Evolutionary conservation across 2,329 filamentous ascomycete species (phyloP), one percentile per base, ranked within the genome.

Genomic region (Trichoderma gracile): DNA sequence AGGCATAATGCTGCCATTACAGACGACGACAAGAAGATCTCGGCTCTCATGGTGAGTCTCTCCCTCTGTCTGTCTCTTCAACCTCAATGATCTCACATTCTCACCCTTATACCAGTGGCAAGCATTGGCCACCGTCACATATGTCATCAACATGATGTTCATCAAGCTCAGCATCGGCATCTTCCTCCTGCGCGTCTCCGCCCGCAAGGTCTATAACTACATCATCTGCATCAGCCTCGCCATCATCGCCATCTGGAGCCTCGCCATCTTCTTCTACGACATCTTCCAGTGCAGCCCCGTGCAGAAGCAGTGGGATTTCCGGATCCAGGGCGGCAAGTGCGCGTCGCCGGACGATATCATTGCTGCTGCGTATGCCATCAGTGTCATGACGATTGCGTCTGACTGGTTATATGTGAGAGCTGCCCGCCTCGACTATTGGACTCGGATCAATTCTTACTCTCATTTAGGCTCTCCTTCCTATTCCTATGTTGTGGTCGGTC

Each of bases 131-230:
- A 81, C 82, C 1, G 80, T 78, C 7, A 79, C 79, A 2, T 84
- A 84, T 63, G 74, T 85, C 50, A 67, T 80, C 10, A 78, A 83
- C 66, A 85, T 86, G 82, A 80, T 84, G 77, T 80, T 85, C 66
- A 80, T 84, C 73, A 86, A 86, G 72, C 73, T 85, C 57, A 83
- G 83, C 72, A 84, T 85, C 55, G 80, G 79, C 40, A 74, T 84
- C 65, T 84, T 84, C 66, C 77, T 84, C 9, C 71, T 85, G 19
- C 77, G 81, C 6, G 74, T 85, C 17, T 79, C 82, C 1, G 76
- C 78, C 3, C 74, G 78, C 47, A 78, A 74, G 53, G 71, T 78
- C 21, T 86, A 85, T 69, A 80, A 76, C 23, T 82, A 78, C 70
- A 80, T 80, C 42, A 77, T 86, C 6, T 77, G 77, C 67, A 69